Evolutionary conservation across 805 yeast species (phyloP), one percentile per base, ranked within the genome.

Genomic region (Ogataea trehaloabstinens): DNA sequence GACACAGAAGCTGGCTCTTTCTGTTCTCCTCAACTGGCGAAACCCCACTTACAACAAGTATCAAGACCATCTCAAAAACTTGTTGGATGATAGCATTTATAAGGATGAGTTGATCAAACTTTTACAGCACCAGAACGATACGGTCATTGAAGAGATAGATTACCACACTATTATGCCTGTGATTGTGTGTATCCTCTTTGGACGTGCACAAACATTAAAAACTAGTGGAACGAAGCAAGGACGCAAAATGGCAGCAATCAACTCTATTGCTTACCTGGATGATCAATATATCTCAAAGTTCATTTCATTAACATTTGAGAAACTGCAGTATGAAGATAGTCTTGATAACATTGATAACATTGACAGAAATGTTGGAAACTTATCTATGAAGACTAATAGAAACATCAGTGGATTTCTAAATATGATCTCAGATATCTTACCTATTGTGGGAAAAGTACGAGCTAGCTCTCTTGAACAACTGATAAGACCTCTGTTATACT

Each of bases 61-160:
- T 55, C 70, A 73, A 40, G 95, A 84, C 44, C 82, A 82, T 49
- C 65, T 93, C 51, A 73, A 65, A 33, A 89, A 83, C 45, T 61
- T 93, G 41, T 66, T 91, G 13, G 96, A 91, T 58, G 95, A 88
- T 44, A 76, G 85, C 2, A 66, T 82, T 13, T 90, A 88, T 66
- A 77, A 88, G 42, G 99, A 93, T 61, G 97, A 90, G 61, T 66
- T 90, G 21, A 68, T 85, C 16, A 74, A 72, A 13, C 72, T 93
- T 28, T 63, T 86, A 15, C 70, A 74, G 15, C 70, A 68, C 27
- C 66, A 72, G 16, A 78, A 73, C 4, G 73, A 78, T 6, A 64
- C 63, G 13, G 60, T 71, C 2, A 70, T 89, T 38, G 87, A 84
- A 45, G 70, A 67, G 6, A 68, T 67, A 3, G 97, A 93, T 55